Evolutionary conservation across 192 early-diverging fungal species (phyloP).

Genomic region (Ambispora gerdemannii): DNA sequence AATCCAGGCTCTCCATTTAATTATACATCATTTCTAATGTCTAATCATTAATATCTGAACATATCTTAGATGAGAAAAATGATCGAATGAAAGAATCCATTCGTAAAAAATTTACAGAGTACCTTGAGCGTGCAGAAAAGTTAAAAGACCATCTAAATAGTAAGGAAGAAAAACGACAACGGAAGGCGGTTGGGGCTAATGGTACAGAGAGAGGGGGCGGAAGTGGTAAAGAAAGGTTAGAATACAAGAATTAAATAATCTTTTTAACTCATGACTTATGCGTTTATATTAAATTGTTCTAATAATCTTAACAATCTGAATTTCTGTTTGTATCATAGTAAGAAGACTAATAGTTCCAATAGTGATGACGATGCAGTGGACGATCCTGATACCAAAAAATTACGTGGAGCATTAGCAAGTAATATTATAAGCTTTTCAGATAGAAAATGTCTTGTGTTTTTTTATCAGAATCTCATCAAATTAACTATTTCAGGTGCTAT

Average conservation of each 20-base stretch:
- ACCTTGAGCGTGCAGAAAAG: conserved; percentile 89
- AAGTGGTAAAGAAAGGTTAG: conserved; percentile 38
- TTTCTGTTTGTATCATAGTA: no score
- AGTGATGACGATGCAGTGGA: conserved; percentile 42
- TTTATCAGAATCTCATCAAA: neutral
- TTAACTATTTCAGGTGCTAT: conserved; percentile 66
- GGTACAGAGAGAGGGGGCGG: conserved; percentile 40
- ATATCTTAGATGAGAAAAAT: conserved; percentile 84
- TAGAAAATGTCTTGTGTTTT: neutral
- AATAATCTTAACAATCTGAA: neutral
- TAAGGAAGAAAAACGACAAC: conserved; percentile 62
- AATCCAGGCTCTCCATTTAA: neutral
- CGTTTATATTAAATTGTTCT: neutral
- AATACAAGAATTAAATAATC: conserved; percentile 26
- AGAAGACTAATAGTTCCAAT: conserved; percentile 34
- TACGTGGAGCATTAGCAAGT: conserved; percentile 40
- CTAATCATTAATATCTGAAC: neutral
- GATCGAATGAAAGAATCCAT: conserved; percentile 80
- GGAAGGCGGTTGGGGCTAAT: conserved; percentile 60
- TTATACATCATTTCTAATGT: neutral
- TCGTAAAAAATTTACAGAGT: conserved; percentile 87
- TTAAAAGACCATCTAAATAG: conserved; percentile 84
- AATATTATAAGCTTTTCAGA: neutral
- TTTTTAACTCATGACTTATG: conserved; percentile 14
- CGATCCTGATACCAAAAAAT: conserved; percentile 48